These are phyloP conservation scores for Argentina anserina DNA, from an alignment of 306 rosid species.

Conservation along the genomic window DNA sequence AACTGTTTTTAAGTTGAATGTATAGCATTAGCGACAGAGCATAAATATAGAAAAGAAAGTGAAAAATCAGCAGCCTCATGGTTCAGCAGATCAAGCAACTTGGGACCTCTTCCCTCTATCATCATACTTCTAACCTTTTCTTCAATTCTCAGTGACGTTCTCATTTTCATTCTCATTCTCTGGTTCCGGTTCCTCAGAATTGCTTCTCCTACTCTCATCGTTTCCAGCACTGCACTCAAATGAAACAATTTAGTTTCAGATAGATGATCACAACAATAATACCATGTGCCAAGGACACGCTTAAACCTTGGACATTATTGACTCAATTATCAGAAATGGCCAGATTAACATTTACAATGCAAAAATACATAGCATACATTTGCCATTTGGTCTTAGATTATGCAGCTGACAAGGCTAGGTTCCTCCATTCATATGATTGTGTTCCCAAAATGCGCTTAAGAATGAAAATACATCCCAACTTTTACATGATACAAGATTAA, in stretches of 20 bases:
- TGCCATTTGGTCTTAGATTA: not conserved
- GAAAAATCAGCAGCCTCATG: constrained; percentile 15
- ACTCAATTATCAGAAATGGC: not conserved
- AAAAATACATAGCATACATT: not conserved
- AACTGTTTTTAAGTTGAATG: constrained; percentile 12
- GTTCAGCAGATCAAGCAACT: constrained; percentile 18
- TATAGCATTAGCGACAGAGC: constrained; percentile 29
- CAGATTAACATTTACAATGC: not conserved
- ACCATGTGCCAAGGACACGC: not conserved
- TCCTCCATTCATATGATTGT: not conserved
- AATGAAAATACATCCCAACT: not conserved
- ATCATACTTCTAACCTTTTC: constrained; percentile 17
- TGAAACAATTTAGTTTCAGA: not conserved
- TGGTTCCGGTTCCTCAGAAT: constrained; percentile 31
- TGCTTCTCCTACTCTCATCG: constrained; percentile 37
- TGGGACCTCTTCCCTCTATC: constrained; percentile 22
- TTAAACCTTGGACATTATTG: not conserved
- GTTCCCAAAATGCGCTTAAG: no score
- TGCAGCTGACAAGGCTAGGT: not conserved
- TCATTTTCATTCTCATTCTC: constrained; percentile 12
- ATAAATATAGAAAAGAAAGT: constrained; percentile 22
- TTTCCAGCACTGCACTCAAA: constrained; percentile 67
- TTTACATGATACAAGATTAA: not conserved
- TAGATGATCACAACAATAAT: not conserved
- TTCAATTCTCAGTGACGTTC: constrained; percentile 13